Evolutionary conservation across 192 early-diverging fungal species (phyloP), one percentile per base, ranked within the genome.

Genomic region (Phycomyces blakesleeanus): DNA sequence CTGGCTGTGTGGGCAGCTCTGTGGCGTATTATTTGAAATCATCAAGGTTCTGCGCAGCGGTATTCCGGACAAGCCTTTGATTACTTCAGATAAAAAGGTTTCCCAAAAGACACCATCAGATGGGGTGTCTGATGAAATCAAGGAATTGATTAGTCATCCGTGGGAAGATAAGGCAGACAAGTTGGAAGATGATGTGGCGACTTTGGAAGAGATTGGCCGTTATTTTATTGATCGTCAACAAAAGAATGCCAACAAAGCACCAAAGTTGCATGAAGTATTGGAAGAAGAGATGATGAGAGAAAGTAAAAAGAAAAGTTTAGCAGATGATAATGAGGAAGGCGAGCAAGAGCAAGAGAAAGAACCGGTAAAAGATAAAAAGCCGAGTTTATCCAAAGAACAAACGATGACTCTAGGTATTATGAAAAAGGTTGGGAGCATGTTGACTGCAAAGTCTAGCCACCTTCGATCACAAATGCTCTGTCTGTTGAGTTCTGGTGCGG

Each of bases 391-490:
- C n/a, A 64, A 71, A 25, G 57, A 76, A n/a, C 73, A 85, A 59
- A 44, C 66, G 2, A 71, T 76, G 27, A 67, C 64, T 38, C 59
- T 81, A 3, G 57, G 73, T 5, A 83, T 83, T 50, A 55, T 85
- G 56, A 49, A 64, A n/a, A 82, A 83, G 53, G 57, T 76, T 1
- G 63, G 74, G 5, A 78, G 81, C 57, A 77, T 83, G 59, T 68
- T 85, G 29, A 76, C 81, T 14, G 65, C 81, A 15, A 29, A 76
- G 5, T 79, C 79, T 0, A 72, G 77, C 11, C 76, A 74, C 11
- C 59, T 85, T 26, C 74, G 76, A 21, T 63, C 73, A 0, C 55
- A 77, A 18, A 76, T 79, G 10, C 53, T 85, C 16, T 64, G 70
- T 14, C 41, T 71, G 1, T 75, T 81, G 15, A 66, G 69, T 7